Conservation (phyloP, 176 grass and related monocot species). For the Panicum miliaceum region DNA sequence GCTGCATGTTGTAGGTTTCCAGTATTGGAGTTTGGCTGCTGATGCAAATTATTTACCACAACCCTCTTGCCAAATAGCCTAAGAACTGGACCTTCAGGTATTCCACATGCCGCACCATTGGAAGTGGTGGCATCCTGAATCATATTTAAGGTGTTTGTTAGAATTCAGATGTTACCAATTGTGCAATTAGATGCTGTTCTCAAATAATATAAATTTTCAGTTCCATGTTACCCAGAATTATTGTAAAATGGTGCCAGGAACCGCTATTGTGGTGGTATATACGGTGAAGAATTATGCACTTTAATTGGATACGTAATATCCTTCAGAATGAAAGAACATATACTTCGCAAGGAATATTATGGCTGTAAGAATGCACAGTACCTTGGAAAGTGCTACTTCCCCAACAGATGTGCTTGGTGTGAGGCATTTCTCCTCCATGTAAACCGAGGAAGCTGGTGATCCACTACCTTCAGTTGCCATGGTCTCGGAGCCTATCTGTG, state of each 20-base stretch:
- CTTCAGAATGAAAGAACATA: slow-evolving; percentile 23
- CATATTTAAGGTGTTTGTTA: slow-evolving; percentile 20
- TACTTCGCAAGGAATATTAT: slow-evolving; percentile 4
- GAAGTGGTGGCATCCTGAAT: slow-evolving; percentile 33
- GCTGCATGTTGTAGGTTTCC: not conserved
- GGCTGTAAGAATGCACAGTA: slow-evolving; percentile 45
- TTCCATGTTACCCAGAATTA: slow-evolving; percentile 28
- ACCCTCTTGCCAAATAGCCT: slow-evolving; percentile 81
- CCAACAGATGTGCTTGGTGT: slow-evolving; percentile 22
- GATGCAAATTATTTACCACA: slow-evolving; percentile 35
- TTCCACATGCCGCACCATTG: slow-evolving; percentile 32
- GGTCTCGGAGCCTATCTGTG: slow-evolving; percentile 27
- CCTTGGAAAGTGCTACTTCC: slow-evolving; percentile 45
- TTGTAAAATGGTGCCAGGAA: not conserved
- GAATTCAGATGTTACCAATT: slow-evolving; percentile 6
- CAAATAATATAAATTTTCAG: not conserved
- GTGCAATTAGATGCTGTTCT: slow-evolving; percentile 1
- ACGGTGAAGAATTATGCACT: slow-evolving; percentile 17
- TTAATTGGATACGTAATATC: slow-evolving; percentile 27
- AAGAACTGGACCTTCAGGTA: slow-evolving; percentile 46
- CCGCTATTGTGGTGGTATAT: not conserved
- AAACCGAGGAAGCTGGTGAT: slow-evolving; percentile 55
- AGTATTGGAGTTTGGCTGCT: not conserved
- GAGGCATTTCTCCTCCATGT: slow-evolving; percentile 49
- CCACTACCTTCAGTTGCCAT: slow-evolving; percentile 24